Conservation (phyloP, 768 basidiomycete genomes). For the Leccinum uliginosum region DNA sequence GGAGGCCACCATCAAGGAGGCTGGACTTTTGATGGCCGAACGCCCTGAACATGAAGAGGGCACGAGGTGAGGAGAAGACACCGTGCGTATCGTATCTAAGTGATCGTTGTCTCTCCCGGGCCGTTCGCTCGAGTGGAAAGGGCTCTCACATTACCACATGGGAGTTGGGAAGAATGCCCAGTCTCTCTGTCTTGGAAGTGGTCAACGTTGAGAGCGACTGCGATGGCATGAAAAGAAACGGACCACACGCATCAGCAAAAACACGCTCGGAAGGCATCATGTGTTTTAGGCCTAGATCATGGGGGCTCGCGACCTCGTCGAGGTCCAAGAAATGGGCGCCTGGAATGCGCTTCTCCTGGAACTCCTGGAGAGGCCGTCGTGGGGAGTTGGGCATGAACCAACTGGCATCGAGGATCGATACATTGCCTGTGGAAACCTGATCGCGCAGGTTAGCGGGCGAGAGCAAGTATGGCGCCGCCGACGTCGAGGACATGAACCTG, state of each 20-base stretch:
- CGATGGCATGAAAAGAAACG: slow-evolving; percentile 23
- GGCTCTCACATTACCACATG: slow-evolving; percentile 75
- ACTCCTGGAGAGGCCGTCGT: slow-evolving; percentile 69
- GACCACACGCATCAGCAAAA: slow-evolving; percentile 82
- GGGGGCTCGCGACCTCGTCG: slow-evolving; percentile 70
- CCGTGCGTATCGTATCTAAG: slow-evolving; percentile 85
- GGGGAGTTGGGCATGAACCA: slow-evolving; percentile 95
- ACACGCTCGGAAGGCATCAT: slow-evolving; percentile 79
- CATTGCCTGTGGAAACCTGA: slow-evolving; percentile 29
- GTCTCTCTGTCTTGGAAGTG: slow-evolving; percentile 42
- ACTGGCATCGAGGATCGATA: slow-evolving; percentile 63
- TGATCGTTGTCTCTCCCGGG: slow-evolving; percentile 8
- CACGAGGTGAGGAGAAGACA: slow-evolving; percentile 88
- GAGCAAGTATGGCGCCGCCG: slow-evolving; percentile 44
- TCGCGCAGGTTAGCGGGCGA: slow-evolving; percentile 47
- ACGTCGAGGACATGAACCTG: slow-evolving; percentile 37
- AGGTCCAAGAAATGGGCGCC: slow-evolving; percentile 73
- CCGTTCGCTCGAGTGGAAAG: neutral
- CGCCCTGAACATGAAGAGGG: slow-evolving; percentile 89
- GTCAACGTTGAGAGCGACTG: slow-evolving; percentile 5
- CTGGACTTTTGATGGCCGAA: slow-evolving; percentile 87
- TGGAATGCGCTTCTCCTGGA: slow-evolving; percentile 60
- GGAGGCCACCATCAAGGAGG: slow-evolving; percentile 90
- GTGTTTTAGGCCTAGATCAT: slow-evolving; percentile 81
- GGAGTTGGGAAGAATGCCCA: slow-evolving; percentile 68